These are phyloP conservation scores for Fusarium acutatum DNA, from an alignment of 2,329 filamentous ascomycete genomes.

Conservation along the genomic window DNA sequence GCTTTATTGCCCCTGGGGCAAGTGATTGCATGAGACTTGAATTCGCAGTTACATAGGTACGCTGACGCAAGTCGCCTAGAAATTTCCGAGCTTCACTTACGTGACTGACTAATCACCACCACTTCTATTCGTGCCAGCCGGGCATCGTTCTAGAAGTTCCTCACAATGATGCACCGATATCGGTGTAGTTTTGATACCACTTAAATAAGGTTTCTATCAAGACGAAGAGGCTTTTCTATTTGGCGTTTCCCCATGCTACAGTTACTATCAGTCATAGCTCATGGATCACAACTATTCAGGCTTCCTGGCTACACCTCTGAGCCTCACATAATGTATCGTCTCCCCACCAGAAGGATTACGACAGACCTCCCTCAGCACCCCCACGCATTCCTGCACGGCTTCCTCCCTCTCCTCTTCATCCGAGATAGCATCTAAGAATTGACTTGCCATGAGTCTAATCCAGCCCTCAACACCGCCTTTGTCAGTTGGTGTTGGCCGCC, in stretches of 20 bases:
- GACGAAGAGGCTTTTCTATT: neutral
- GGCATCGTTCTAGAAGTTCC: neutral
- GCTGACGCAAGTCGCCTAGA: constrained; percentile 37
- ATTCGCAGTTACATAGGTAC: neutral
- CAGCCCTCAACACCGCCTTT: constrained; percentile 71
- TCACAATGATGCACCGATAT: neutral
- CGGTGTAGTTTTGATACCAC: neutral
- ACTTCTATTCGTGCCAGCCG: neutral
- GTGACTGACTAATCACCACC: constrained; percentile 35
- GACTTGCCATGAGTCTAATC: constrained; percentile 70
- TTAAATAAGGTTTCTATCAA: neutral
- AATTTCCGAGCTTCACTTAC: constrained; percentile 24
- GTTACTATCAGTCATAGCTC: neutral
- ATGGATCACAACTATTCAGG: constrained; percentile 12
- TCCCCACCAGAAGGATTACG: constrained; percentile 65
- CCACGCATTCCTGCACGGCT: constrained; percentile 62
- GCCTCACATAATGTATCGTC: constrained; percentile 62
- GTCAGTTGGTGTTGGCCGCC: constrained; percentile 68
- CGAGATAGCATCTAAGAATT: constrained; percentile 63
- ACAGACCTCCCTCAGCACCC: constrained; percentile 64
- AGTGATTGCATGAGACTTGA: neutral
- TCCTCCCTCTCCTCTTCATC: constrained; percentile 58
- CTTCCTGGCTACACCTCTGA: constrained; percentile 59
- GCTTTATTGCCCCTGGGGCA: constrained; percentile 14
- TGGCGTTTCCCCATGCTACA: neutral